phyloP scores from a whole-genome alignment of 2,329 filamentous ascomycete genomes.

The Lachnellula arida region DNA sequence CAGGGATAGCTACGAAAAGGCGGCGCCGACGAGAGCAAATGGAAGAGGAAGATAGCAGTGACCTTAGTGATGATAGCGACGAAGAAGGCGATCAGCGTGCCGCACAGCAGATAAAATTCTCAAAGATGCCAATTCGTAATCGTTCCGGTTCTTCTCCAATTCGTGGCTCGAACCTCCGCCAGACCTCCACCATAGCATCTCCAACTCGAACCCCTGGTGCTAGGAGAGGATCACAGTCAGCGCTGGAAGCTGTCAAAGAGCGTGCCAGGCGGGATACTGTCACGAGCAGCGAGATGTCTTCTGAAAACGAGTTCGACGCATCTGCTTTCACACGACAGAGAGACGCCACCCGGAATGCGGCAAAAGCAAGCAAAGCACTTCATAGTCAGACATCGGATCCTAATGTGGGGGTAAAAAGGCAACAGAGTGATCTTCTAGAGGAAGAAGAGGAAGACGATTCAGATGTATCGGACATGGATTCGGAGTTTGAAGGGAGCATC shows the following conservation, averaged over 20 bases:
- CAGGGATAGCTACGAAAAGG: slow-evolving; percentile 61
- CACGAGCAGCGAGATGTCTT: slow-evolving; percentile 78
- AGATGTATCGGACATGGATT: slow-evolving; percentile 58
- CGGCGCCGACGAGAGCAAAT: slow-evolving; percentile 66
- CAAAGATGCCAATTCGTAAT: slow-evolving; percentile 86
- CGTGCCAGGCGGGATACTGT: slow-evolving; percentile 68
- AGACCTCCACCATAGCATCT: slow-evolving; percentile 68
- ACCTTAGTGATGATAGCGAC: slow-evolving; percentile 79
- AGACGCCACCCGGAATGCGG: slow-evolving; percentile 55
- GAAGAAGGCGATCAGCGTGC: slow-evolving; percentile 69
- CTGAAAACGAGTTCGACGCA: slow-evolving; percentile 72
- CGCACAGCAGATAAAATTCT: slow-evolving; percentile 89
- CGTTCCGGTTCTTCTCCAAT: slow-evolving; percentile 86
- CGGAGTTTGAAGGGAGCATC: slow-evolving; percentile 61
- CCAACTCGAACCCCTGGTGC: slow-evolving; percentile 47
- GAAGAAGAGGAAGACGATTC: slow-evolving; percentile 52
- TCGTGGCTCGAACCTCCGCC: slow-evolving; percentile 58
- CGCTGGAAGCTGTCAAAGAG: slow-evolving; percentile 65
- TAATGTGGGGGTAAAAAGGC: slow-evolving; percentile 31
- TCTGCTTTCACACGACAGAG: slow-evolving; percentile 60
- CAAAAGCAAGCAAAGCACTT: slow-evolving; percentile 49
- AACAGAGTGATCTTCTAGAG: slow-evolving; percentile 43
- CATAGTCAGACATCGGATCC: slow-evolving; percentile 50
- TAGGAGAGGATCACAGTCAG: slow-evolving; percentile 65
- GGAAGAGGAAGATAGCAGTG: slow-evolving; percentile 76